Conservation (phyloP, 2,329 filamentous ascomycete genomes). For the Scorias spongiosa region DNA sequence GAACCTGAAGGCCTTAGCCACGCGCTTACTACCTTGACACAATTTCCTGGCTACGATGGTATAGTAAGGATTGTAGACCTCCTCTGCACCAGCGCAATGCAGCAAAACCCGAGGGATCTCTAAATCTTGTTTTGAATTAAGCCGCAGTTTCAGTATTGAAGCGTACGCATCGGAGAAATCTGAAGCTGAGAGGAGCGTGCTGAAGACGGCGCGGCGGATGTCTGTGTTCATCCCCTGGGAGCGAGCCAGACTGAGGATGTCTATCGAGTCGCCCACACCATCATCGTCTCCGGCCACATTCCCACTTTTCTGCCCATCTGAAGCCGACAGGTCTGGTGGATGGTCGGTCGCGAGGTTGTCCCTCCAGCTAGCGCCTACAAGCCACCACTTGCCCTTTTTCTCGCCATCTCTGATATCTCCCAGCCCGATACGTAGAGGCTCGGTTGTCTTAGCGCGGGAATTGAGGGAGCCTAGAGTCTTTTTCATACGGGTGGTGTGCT, state of each 20-base stretch:
- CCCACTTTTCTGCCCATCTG: slow-evolving; percentile 2
- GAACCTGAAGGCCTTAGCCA: slow-evolving; percentile 77
- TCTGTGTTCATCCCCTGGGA: slow-evolving; percentile 78
- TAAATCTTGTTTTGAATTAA: slow-evolving; percentile 73
- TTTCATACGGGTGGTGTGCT: slow-evolving; percentile 78
- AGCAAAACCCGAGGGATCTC: slow-evolving; percentile 81
- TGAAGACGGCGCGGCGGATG: slow-evolving; percentile 79
- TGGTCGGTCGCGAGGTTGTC: slow-evolving; percentile 9
- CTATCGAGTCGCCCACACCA: slow-evolving; percentile 35
- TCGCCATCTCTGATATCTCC: slow-evolving; percentile 70
- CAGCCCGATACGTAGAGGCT: slow-evolving; percentile 69
- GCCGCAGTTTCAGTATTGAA: slow-evolving; percentile 62
- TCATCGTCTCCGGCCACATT: not conserved
- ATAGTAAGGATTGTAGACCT: slow-evolving; percentile 85
- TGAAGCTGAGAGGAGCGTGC: slow-evolving; percentile 70
- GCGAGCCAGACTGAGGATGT: slow-evolving; percentile 58
- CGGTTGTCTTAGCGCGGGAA: slow-evolving; percentile 51
- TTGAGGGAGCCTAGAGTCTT: slow-evolving; percentile 73
- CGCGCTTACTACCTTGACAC: slow-evolving; percentile 51
- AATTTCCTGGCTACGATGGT: slow-evolving; percentile 67
- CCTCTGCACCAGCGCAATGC: slow-evolving; percentile 72
- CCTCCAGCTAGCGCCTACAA: slow-evolving; percentile 85
- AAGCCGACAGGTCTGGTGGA: slow-evolving; percentile 16
- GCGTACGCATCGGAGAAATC: slow-evolving; percentile 74
- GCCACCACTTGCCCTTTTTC: slow-evolving; percentile 94